Base-by-base conservation (phyloP, 2,329 filamentous ascomycete genomes). In the Aureobasidium sp. region DNA sequence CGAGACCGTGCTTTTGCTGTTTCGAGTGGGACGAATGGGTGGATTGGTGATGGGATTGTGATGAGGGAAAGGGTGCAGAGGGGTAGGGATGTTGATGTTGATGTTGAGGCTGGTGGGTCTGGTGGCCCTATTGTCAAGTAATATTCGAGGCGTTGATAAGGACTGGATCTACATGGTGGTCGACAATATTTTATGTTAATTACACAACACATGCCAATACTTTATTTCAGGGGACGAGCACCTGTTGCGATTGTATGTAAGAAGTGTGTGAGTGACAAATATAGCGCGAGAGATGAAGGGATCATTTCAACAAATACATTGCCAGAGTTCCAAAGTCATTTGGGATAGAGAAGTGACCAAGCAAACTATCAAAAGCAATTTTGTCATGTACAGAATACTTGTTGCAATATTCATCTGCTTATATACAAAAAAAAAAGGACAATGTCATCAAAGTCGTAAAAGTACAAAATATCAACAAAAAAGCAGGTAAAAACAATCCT, bases 1-100 rank as follows among this genome's bases (percentile, higher is more conserved):
- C 78, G 80, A 47, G 82, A 87, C 60, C 82, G 90, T 64, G 89
- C 90, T 0, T 96, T 92, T 48, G 60, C 49, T 9, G 51, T 56
- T 14, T 47, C 49, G 0, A 55, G 29, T 31, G 51, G 49, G 4
- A 42, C 45, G 7, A 41, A 62, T 41, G 60, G 60, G 6, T 62
- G 60, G 60, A 41, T 62, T 37, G 51, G 45, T 17, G 45, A 62
- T 8, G 42, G 51, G 11, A 25, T 36, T 12, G 29, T 15, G 15
- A 42, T 27, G 29, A 53, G 57, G 29, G 58, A 55, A 6, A 58
- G 52, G n/a, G 39, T 22, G 20, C 27, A 64, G 44, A 61, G 62
- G 42, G 20, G 12, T 14, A 51, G 57, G 17, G 55, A 59, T 17
- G 17, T 34, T n/a, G 56, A 59, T 11, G 15, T 49, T n/a, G 57